Base-by-base conservation (phyloP, 2,329 filamentous ascomycete genomes). In the Aspergillus fumigatiaffinis region DNA sequence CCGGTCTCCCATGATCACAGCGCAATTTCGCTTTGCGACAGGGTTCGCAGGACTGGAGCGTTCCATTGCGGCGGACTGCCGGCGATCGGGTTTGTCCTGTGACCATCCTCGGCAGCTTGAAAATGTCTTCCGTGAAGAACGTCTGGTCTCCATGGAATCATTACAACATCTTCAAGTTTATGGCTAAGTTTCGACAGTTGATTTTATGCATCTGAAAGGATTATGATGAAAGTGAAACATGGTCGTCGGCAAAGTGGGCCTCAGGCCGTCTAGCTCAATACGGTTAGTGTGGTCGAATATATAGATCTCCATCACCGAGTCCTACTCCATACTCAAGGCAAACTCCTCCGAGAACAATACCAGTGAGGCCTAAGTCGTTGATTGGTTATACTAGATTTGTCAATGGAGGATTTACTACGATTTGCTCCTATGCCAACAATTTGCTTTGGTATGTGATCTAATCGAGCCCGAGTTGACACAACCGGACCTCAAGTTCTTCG, bases 1-100 rank as follows among this genome's bases (percentile, higher is more conserved):
- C 61, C 2, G 73, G 73, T 46, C 68, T 62, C 6, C 63, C 66
- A 56, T 75, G 72, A 50, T 73, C 71, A 57, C 72, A 75, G 53
- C 68, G 69, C 44, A 73, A 62, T 55, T 75, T 75, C 14, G 71
- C 69, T 55, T 71, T 72, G 44, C 73, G 69, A 56, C 73, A 75
- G 20, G 73, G 71, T 56, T 75, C 71, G 52, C 73, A 75, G 9
- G 72, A 74, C 51, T 73, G 71, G 17, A 70, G 60, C 23, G 71
- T 65, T 28, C 73, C 72, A 65, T 75, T 75, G 46, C 68, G 70
- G 47, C 72, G 71, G 17, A 68, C 71, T 25, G 63, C 68, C 2
- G 66, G 63, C n/a, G 62, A 60, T n/a, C 51, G 57, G 44, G 44
- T 47, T 47, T 47, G 44, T 47, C 21, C 20, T 28, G 41, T 26